Evolutionary conservation across 352 stramenopile genomes (phyloP), one percentile per base, ranked within the genome.

Genomic region (Phytophthora megakarya): DNA sequence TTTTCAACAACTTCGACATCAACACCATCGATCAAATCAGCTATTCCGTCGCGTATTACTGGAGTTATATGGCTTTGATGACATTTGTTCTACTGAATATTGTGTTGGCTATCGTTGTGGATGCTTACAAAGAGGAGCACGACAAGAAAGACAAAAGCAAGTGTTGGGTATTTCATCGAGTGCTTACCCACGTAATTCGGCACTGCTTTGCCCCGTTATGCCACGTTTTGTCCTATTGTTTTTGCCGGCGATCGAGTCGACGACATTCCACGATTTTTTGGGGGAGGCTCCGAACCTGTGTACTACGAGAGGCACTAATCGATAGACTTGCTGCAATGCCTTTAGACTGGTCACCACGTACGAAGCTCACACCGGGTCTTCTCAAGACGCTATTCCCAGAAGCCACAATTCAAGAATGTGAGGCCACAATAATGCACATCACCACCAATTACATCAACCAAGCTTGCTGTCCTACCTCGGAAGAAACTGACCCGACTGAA

Each of bases 51-150:
- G 39, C 82, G 15, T 89, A 78, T 64, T 91, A 81, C 65, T 91
- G 82, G 82, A 62, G 58, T 12, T 86, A 86, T 65, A 87, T 89
- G 73, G 45, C 83, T n/a, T 61, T 88, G 21, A 78, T 83, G 63
- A 82, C 67, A 5, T 78, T 89, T 61, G 68, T 91, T 40, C 63
- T 89, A 32, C 76, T 91, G 54, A 91, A 87, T 50, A 87, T 89
- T 51, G 84, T 88, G 54, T 59, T 91, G 30, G 80, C 80, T 13
- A 88, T 89, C 39, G 78, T 91, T 7, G 66, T 91, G 13, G 78
- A 88, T 32, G 70, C 80, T 12, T 91, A 83, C 66, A 70, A 68
- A 1, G 53, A 80, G 13, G 75, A 84, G 45, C 75, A 61, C 4
- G 45, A 69, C 7, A 69, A 81, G 44, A 72, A 69, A 16, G 65